Evolutionary conservation across 768 basidiomycete species (phyloP).

Genomic region (Neoboletus brunneissimus): DNA sequence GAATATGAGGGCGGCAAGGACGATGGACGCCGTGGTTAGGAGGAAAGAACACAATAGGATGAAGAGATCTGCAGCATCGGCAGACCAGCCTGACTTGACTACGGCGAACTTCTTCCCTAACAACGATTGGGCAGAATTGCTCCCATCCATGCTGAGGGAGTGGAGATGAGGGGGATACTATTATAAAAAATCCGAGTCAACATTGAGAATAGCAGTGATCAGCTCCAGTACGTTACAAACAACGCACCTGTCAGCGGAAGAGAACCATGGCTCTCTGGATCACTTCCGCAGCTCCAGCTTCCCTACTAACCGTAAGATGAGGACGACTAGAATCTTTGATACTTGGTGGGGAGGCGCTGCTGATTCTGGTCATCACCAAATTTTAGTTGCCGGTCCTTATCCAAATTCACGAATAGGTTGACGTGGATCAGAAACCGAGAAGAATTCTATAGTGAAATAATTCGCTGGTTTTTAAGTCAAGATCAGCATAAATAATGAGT

Average conservation of each 20-base stretch:
- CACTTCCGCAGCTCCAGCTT: no score
- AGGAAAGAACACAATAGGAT: neutral
- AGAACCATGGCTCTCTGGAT: no score
- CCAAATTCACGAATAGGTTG: no score
- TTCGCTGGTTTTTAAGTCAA: no score
- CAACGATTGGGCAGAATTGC: neutral
- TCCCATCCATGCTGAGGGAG: neutral
- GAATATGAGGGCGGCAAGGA: neutral
- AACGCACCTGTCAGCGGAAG: neutral
- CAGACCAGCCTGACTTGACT: neutral
- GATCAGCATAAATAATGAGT: no score
- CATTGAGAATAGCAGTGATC: neutral
- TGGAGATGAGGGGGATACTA: neutral
- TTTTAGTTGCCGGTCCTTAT: no score
- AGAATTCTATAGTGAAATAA: no score
- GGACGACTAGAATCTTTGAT: no score
- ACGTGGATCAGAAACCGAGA: no score
- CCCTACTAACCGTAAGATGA: no score
- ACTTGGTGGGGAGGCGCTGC: no score
- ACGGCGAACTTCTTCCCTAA: neutral
- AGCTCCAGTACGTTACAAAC: neutral
- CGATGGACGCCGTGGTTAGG: neutral
- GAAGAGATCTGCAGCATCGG: neutral
- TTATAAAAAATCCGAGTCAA: neutral
- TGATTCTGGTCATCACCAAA: no score